Evolutionary conservation across 2,329 filamentous ascomycete species (phyloP).

Genomic region (Aspergillus texensis): DNA sequence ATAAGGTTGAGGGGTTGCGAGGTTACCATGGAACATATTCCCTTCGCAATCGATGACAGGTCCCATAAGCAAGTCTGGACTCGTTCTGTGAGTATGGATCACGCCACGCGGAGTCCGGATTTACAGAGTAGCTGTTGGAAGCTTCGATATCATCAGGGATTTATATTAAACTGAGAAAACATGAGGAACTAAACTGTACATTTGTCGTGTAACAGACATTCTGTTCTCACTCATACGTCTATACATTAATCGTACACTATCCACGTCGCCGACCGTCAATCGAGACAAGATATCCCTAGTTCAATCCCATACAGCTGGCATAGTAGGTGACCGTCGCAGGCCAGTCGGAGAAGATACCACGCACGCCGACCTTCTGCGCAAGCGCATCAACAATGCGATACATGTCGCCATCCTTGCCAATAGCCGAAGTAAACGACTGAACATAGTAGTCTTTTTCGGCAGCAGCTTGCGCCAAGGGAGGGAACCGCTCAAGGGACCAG

Average conservation of each 20-base stretch:
- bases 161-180: too few species aligned
- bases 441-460: conserved; percentile 18
- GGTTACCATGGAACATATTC: background rate
- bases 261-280: background rate
- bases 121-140: too few species aligned
- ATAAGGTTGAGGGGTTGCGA: background rate
- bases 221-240: background rate
- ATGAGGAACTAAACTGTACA: background rate
- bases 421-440: conserved; percentile 12
- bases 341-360: conserved; percentile 24
- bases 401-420: conserved; percentile 23
- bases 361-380: conserved; percentile 23
- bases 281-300: background rate
- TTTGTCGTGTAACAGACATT: too few species aligned
- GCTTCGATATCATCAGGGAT: too few species aligned
- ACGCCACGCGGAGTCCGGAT: background rate
- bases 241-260: conserved; percentile 5
- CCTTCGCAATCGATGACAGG: background rate
- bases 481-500: conserved; percentile 24
- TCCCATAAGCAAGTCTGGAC: background rate
- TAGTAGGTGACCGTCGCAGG: conserved; percentile 25
- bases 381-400: conserved; percentile 25
- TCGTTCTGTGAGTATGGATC: background rate
- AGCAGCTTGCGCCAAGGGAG: conserved; percentile 20
- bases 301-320: conserved; percentile 21